Evolutionary conservation across 306 rosid genomes (phyloP).

Genomic region (Rubus idaeus): DNA sequence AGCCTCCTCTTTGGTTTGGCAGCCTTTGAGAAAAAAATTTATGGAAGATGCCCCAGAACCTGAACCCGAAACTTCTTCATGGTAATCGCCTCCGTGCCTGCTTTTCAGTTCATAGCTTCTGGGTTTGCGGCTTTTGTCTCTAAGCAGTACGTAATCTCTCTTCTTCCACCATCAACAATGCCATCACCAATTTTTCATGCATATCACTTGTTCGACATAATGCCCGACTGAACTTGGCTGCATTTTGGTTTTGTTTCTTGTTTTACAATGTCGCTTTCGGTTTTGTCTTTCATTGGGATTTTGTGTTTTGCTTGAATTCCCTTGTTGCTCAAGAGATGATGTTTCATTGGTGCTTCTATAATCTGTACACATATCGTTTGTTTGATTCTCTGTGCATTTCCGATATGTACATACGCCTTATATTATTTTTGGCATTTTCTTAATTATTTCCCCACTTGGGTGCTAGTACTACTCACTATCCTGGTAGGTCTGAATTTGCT

Average conservation of each 20-base stretch:
- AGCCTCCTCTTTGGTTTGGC: slow-evolving; percentile 22
- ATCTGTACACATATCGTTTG: neutral
- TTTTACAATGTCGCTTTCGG: slow-evolving; percentile 2
- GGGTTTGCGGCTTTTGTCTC: slow-evolving; percentile 26
- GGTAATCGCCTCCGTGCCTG: slow-evolving; percentile 32
- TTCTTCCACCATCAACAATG: neutral
- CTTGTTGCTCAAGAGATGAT: slow-evolving; percentile 14
- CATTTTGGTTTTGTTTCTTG: neutral
- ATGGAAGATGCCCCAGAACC: slow-evolving; percentile 43
- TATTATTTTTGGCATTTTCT: slow-evolving; percentile 11
- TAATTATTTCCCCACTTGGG: neutral
- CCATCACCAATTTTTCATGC: slow-evolving; percentile 1
- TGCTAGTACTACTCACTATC: slow-evolving; percentile 4
- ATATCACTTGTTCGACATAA: neutral
- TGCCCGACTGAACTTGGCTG: neutral
- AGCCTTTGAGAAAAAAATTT: slow-evolving; percentile 22
- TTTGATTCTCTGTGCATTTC: slow-evolving; percentile 19
- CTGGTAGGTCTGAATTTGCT: slow-evolving; percentile 21
- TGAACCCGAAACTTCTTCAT: slow-evolving; percentile 35
- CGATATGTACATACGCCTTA: slow-evolving; percentile 25
- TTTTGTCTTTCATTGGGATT: neutral
- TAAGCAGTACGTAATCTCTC: slow-evolving; percentile 11
- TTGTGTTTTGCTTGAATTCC: neutral
- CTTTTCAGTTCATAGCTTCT: slow-evolving; percentile 34
- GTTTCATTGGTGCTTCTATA: slow-evolving; percentile 16